A percentile compares a stretch with the other conserved stretches of the same genome.
phyloP scores from a whole-genome alignment of 345 rosid genomes.

The Jatropha curcas region DNA sequence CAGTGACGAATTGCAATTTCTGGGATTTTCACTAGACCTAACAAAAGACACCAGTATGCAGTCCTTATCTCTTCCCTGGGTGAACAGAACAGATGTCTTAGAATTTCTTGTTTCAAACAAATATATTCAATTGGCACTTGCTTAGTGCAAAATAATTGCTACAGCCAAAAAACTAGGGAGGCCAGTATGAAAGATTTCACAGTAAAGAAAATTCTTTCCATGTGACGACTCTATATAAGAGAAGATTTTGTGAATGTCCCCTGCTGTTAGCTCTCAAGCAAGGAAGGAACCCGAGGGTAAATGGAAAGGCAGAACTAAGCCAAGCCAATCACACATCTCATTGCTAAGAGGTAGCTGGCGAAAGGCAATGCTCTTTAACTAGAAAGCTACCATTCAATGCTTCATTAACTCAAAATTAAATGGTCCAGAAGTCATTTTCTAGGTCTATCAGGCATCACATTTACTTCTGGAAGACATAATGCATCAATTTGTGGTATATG shows the following conservation, averaged over 20 bases:
- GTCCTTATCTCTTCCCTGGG: slow-evolving; percentile 93
- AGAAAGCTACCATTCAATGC: no score
- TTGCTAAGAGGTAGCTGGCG: no score
- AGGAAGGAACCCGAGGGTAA: no score
- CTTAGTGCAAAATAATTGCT: not conserved
- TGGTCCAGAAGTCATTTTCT: not conserved
- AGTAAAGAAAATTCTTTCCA: no score
- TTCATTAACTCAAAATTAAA: not conserved
- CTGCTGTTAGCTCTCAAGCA: no score
- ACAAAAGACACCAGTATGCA: slow-evolving; percentile 89
- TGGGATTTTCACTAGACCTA: slow-evolving; percentile 68
- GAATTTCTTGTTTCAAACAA: not conserved
- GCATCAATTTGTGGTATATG: not conserved
- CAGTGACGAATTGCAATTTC: slow-evolving; percentile 56
- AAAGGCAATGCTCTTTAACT: no score
- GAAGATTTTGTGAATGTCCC: no score
- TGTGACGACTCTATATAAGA: no score
- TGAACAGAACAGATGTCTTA: not conserved
- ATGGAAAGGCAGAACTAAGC: no score
- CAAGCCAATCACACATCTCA: no score
- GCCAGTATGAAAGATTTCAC: no score
- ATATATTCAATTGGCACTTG: not conserved
- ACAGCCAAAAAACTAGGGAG: not conserved
- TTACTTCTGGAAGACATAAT: not conserved
- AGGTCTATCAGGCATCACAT: not conserved